phyloP scores from a whole-genome alignment of 495 filamentous ascomycete species.

The Clohesyomyces aquaticus region DNA sequence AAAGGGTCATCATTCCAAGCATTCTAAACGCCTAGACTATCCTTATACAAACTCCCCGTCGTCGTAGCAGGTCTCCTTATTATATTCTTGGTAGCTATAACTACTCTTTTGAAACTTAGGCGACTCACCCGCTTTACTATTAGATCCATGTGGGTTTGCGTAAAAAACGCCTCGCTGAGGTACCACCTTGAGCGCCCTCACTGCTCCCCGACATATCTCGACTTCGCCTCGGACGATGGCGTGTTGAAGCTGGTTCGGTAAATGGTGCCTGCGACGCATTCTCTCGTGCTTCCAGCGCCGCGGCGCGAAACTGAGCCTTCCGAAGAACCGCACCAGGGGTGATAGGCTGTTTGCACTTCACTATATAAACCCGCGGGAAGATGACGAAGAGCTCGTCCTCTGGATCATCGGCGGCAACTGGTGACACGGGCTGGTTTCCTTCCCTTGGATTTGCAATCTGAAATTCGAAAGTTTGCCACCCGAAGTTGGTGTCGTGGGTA shows the following conservation, averaged over 20 bases:
- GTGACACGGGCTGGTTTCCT: background rate
- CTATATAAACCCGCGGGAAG: slow-evolving; percentile 8
- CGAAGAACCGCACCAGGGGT: slow-evolving; percentile 9
- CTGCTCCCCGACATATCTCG: slow-evolving; percentile 6
- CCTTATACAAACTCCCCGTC: no score
- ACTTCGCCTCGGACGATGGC: background rate
- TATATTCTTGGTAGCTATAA: no score
- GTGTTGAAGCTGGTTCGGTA: background rate
- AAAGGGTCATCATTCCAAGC: no score
- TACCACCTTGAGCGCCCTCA: background rate
- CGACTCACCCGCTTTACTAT: background rate
- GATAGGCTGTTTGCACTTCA: slow-evolving; percentile 1
- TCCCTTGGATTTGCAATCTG: background rate
- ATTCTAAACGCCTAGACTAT: no score
- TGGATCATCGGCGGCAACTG: background rate
- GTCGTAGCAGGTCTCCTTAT: no score
- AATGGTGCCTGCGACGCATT: background rate
- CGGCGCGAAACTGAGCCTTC: slow-evolving; percentile 9
- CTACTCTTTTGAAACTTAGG: background rate
- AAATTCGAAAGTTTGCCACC: slow-evolving; percentile 4
- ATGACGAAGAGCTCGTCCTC: slow-evolving; percentile 17
- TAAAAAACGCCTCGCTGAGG: slow-evolving; percentile 5
- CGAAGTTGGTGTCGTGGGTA: background rate
- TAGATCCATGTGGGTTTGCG: background rate
- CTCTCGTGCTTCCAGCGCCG: slow-evolving; percentile 9